Conservation (phyloP, 2,329 filamentous ascomycete species). For the Blastomyces silverae region DNA sequence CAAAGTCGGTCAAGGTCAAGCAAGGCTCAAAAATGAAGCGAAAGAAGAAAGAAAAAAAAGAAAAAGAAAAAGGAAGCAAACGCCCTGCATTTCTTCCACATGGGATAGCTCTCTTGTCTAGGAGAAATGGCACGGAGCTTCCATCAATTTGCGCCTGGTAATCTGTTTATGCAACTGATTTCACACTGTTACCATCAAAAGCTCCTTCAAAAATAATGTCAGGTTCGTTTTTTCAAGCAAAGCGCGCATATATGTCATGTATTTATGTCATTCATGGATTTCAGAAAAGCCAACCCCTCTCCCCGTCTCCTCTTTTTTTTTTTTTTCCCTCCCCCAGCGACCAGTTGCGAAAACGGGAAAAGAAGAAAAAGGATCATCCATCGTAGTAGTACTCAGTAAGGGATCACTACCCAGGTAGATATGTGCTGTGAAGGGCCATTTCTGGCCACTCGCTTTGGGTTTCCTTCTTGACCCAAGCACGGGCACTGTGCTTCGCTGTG, state of each 20-base stretch:
- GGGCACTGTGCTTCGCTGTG: not conserved
- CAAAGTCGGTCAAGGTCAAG: not conserved
- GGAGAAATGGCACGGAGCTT: too few species aligned
- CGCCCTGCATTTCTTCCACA: too few species aligned
- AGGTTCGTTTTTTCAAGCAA: not conserved
- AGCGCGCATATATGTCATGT: not conserved
- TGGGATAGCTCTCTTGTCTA: too few species aligned
- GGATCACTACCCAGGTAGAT: too few species aligned
- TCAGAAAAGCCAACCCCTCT: too few species aligned
- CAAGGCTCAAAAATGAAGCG: slow-evolving; percentile 9
- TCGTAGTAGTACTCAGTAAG: not conserved
- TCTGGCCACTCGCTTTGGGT: not conserved
- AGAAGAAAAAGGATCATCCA: not conserved
- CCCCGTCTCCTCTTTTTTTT: too few species aligned
- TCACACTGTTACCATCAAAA: not conserved
- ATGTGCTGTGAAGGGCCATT: not conserved
- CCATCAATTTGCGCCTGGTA: too few species aligned
- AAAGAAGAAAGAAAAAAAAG: not conserved
- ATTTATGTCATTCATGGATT: too few species aligned
- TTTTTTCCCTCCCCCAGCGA: too few species aligned
- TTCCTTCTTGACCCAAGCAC: not conserved
- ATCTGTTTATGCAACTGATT: too few species aligned
- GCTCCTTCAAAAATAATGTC: not conserved
- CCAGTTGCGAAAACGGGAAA: not conserved
- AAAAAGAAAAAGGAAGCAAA: too few species aligned